Base-by-base conservation (phyloP, 495 filamentous ascomycete species). In the Podospora pseudocomata region DNA sequence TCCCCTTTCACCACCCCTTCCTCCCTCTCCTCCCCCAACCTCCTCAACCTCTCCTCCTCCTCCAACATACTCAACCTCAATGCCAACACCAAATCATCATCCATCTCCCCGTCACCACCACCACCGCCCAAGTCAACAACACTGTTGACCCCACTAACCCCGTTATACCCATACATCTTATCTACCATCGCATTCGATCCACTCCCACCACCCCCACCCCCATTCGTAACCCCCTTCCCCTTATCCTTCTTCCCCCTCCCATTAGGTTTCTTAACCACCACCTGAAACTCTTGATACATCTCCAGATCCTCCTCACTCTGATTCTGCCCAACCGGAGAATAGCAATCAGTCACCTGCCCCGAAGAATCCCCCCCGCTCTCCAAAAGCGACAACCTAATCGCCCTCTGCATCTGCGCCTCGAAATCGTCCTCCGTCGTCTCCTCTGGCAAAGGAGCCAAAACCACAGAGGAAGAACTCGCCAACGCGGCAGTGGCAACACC, bases 11-110 rank as follows among this genome's bases (percentile, higher is more conserved):
- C 71, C 63, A 66, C 67, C 68, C 4, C 70, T 69, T 62, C 73
- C 67, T 32, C 28, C 69, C 61, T 72, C 68, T 32, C 28, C 30
- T 57, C 58, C 13, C 54, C 66, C 32, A 26, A 39, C 61, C 66
- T 66, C 26, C 34, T 54, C 68, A 70, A 71, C 32, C 81, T 78
- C 20, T 71, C 72, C 78, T 87, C 86, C 78, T 93, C 88, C 78
- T 97, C 93, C 15, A 89, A 90, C 59, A 97, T 78, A 75, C 95
- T 97, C 34, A 97, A 78, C 76, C 90, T 88, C 67, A 97, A 79
- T 3, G 95, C 95, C 67, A 92, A 88, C 57, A 96, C 90, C 55
- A 97, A 76, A 77, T 97, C 94, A 58, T 89, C 86, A 71, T 92
- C 84, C 39, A 49, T 49, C 39, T 49, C 39, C 39, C 9, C 39